Percentiles rank a stretch among this genome's conserved stretches.
Conservation (phyloP, 257 asterid species). For the Solanum bukasovii region DNA sequence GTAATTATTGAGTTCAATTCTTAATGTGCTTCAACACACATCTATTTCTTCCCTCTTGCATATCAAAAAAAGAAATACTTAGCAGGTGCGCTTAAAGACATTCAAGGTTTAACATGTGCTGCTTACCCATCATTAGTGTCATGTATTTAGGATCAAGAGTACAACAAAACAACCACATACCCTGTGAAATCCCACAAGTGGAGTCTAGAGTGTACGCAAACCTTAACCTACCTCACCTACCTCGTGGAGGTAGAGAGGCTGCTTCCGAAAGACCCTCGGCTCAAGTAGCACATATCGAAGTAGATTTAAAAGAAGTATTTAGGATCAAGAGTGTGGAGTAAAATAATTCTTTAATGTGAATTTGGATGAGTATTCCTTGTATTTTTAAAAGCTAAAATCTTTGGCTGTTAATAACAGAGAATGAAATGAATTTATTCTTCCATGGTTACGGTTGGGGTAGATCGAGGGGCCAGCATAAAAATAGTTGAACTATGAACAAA, state of each 20-base stretch:
- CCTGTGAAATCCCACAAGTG: neutral
- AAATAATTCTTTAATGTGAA: neutral
- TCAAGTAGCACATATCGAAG: neutral
- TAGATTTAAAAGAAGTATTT: neutral
- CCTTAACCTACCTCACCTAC: neutral
- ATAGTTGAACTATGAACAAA: neutral
- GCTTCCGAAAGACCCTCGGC: neutral
- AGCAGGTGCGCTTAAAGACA: neutral
- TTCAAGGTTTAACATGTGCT: neutral
- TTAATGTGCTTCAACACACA: neutral
- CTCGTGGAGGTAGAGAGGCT: neutral
- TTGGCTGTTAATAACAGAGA: neutral
- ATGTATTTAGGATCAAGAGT: neutral
- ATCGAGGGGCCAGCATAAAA: neutral
- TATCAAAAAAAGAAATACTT: neutral
- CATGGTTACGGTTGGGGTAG: neutral
- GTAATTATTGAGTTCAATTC: neutral
- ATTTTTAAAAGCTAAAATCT: neutral
- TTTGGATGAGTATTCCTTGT: neutral
- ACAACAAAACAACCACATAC: neutral
- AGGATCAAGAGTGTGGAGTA: neutral
- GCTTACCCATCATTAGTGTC: neutral
- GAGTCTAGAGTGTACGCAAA: neutral
- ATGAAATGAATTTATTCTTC: neutral
- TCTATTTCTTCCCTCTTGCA: neutral